A percentile compares a stretch with the other conserved stretches of the same genome.
Evolutionary conservation across 176 grass and related monocot genomes (phyloP).

Genomic region (Carex kokanica): DNA sequence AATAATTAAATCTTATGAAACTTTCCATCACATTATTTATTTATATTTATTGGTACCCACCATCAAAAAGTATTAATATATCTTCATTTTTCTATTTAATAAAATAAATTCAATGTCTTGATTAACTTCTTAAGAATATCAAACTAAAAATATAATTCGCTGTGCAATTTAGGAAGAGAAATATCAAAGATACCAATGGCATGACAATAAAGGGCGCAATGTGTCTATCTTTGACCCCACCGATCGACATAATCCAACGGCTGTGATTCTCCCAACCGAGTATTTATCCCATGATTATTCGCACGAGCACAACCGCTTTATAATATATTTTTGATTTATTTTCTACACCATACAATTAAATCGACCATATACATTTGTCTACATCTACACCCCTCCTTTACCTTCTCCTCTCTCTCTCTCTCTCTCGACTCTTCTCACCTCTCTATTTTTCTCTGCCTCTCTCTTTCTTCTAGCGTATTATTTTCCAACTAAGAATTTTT

Average conservation of each 20-base stretch:
- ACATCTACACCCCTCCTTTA: background rate
- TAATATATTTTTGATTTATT: background rate
- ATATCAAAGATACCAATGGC: background rate
- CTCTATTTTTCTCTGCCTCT: slow-evolving; percentile 16
- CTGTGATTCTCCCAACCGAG: background rate
- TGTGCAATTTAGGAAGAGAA: background rate
- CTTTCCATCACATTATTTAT: background rate
- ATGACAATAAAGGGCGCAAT: background rate
- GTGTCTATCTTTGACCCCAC: background rate
- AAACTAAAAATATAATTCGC: background rate
- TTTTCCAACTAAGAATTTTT: background rate
- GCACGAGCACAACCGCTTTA: background rate
- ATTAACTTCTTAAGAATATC: background rate
- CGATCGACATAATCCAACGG: slow-evolving; percentile 7
- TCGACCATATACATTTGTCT: slow-evolving; percentile 27
- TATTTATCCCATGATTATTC: background rate
- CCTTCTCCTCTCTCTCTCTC: slow-evolving; percentile 8
- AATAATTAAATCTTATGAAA: background rate
- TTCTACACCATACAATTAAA: slow-evolving; percentile 26
- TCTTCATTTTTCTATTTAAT: background rate
- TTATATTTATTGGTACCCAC: background rate
- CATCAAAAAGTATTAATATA: background rate
- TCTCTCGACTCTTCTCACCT: slow-evolving; percentile 4
- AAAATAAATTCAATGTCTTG: background rate
- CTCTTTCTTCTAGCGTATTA: slow-evolving; percentile 5